Evolutionary conservation across 345 rosid species (phyloP).

Genomic region (Eucalyptus lansdowneana): DNA sequence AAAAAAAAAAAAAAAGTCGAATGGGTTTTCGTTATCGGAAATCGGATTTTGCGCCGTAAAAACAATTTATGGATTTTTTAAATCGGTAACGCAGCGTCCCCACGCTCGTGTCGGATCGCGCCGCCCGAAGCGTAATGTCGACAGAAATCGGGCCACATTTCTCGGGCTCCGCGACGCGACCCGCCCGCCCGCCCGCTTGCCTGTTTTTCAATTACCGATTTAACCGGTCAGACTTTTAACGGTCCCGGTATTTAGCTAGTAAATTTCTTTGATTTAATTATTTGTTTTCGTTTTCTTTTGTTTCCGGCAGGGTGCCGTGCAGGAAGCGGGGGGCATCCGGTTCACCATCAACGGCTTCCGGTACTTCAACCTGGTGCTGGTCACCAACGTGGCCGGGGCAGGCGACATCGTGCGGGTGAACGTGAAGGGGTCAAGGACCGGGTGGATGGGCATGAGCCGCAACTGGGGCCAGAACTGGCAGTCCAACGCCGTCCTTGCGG

Average conservation of each 20-base stretch:
- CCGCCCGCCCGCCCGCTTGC: neutral
- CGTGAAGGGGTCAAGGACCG: slow-evolving; percentile 62
- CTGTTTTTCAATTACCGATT: neutral
- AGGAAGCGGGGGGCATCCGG: slow-evolving; percentile 76
- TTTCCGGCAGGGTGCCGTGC: slow-evolving; percentile 62
- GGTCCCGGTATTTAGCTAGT: neutral
- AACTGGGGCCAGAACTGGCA: slow-evolving; percentile 99
- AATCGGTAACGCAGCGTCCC: neutral
- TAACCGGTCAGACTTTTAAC: neutral
- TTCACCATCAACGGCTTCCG: slow-evolving; percentile 93
- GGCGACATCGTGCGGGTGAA: slow-evolving; percentile 72
- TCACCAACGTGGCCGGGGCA: slow-evolving; percentile 93
- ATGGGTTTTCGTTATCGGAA: neutral
- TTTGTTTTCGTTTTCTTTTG: neutral
- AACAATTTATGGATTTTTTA: neutral
- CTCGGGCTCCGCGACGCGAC: neutral
- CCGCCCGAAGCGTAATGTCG: neutral
- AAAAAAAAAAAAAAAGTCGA: neutral
- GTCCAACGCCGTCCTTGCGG: slow-evolving; percentile 62
- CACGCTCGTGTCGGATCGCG: neutral
- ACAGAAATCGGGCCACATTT: neutral
- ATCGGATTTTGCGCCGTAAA: neutral
- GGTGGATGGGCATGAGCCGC: slow-evolving; percentile 82
- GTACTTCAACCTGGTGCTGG: slow-evolving; percentile 81
- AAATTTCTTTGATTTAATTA: neutral